phyloP scores from a whole-genome alignment of 1,284 basidiomycete genomes.

The Ustilago trichophora region DNA sequence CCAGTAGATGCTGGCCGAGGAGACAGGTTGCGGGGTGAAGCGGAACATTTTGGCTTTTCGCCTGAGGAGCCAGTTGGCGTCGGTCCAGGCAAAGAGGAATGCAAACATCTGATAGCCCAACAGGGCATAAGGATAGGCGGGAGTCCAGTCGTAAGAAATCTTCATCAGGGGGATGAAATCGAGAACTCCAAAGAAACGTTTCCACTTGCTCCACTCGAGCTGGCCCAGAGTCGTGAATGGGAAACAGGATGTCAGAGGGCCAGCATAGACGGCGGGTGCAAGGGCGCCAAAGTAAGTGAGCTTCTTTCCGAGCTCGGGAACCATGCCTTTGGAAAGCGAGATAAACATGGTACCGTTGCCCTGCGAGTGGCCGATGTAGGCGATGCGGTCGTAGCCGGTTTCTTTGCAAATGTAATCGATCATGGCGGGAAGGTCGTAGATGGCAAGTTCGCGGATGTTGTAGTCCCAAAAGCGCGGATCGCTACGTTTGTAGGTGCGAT shows the following conservation, averaged over 20 bases:
- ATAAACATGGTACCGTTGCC: slow-evolving; percentile 70
- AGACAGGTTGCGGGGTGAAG: slow-evolving; percentile 74
- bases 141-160: slow-evolving; percentile 71
- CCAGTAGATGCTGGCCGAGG: slow-evolving; percentile 71
- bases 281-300: slow-evolving; percentile 73
- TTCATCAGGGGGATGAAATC: slow-evolving; percentile 75
- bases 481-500: slow-evolving; percentile 69
- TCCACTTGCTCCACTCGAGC: slow-evolving; percentile 72
- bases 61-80: slow-evolving; percentile 72
- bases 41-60: slow-evolving; percentile 74
- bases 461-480: slow-evolving; percentile 75
- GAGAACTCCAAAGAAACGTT: slow-evolving; percentile 72
- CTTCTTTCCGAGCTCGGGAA: slow-evolving; percentile 72
- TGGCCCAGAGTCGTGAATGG: slow-evolving; percentile 68
- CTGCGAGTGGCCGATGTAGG: slow-evolving; percentile 73
- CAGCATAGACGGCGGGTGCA: slow-evolving; percentile 74
- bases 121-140: slow-evolving; percentile 68
- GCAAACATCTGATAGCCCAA: slow-evolving; percentile 72
- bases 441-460: slow-evolving; percentile 73
- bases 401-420: slow-evolving; percentile 72
- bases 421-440: slow-evolving; percentile 74
- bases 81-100: slow-evolving; percentile 74
- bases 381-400: slow-evolving; percentile 72
- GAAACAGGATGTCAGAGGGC: slow-evolving; percentile 73
- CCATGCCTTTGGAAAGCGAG: slow-evolving; percentile 70